These are phyloP conservation scores for Astrephomene gubernaculifera DNA, from an alignment of 139 green algal genomes.

Conservation along the genomic window DNA sequence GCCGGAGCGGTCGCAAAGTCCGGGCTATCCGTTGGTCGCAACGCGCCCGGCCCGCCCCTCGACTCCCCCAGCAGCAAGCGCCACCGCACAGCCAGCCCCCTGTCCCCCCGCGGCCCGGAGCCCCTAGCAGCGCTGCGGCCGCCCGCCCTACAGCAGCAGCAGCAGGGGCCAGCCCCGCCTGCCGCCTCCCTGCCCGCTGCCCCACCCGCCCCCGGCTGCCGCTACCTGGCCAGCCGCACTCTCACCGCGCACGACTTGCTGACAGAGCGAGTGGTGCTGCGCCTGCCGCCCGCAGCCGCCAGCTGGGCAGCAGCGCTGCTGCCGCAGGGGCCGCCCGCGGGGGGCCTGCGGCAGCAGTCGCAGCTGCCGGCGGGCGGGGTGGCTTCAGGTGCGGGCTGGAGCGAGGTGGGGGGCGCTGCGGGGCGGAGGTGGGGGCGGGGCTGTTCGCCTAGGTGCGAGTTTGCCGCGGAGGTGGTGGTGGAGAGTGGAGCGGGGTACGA, in stretches of 20 bases:
- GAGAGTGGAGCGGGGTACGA: slow-evolving; percentile 27
- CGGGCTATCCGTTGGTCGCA: not conserved
- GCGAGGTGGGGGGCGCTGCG: no score
- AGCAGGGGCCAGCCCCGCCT: not conserved
- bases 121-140: not conserved
- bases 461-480: not conserved
- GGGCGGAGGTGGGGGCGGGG: no score
- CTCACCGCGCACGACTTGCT: slow-evolving; percentile 17
- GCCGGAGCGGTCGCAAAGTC: not conserved
- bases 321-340: no score
- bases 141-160: not conserved
- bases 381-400: no score
- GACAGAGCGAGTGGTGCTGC: not conserved
- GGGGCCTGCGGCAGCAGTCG: no score
- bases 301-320: no score
- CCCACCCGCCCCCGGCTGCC: not conserved
- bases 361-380: no score
- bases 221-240: not conserved
- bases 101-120: not conserved
- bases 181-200: not conserved
- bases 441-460: not conserved
- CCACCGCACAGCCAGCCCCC: not conserved
- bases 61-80: slow-evolving; percentile 11
- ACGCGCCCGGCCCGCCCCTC: not conserved
- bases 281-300: not conserved